Base-by-base conservation (phyloP, 257 asterid genomes). In the Penstemon barbatus region DNA sequence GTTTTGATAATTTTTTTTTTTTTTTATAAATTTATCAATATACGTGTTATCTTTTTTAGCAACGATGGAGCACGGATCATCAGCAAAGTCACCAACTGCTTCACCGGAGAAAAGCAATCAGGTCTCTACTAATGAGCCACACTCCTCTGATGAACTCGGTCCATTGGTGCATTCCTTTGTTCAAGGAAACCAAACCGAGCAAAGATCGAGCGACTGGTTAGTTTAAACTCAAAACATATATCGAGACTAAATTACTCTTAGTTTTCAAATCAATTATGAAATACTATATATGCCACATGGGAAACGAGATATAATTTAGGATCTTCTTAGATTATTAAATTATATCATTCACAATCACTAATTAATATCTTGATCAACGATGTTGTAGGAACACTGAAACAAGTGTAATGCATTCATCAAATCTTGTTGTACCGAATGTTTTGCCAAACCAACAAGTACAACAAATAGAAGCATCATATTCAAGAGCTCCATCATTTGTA, bases 401-500 rank as follows among this genome's bases (percentile, higher is more conserved):
- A 7, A 68, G 51, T 5, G 78, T 53, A 5, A 6, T 46, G 2
- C 73, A 40, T 2, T 48, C 9, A 5, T 61, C 74, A 5, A 44
- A 38, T 62, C 56, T 68, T 19, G 70, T 52, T 11, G 8, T 61
- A 18, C 46, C 63, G 61, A 61, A 43, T 12, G 53, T 19, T 39
- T 38, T 37, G 11, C 59, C 59, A 45, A 67, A 43, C 37, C 8
- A 33, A n/a, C 63, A 61, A 61, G 52, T 49, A 8, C 65, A 18
- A 46, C 71, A 61, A 40, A 38, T 36, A 0, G 62, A 42, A 36
- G 4, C 58, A 40, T 48, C 71, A 50, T 57, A 62, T 69, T 6
- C 72, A 63, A 69, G 53, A 65, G 39, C 71, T 56, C 59, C 71
- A 57, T 5, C 37, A 48, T 36, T 51, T 12, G 73, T 66, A 66